Percentiles rank a stretch among this genome's conserved stretches.
These are phyloP conservation scores for Rhizopus microsporus DNA, from an alignment of 371 early-diverging fungal genomes.

Conservation along the genomic window DNA sequence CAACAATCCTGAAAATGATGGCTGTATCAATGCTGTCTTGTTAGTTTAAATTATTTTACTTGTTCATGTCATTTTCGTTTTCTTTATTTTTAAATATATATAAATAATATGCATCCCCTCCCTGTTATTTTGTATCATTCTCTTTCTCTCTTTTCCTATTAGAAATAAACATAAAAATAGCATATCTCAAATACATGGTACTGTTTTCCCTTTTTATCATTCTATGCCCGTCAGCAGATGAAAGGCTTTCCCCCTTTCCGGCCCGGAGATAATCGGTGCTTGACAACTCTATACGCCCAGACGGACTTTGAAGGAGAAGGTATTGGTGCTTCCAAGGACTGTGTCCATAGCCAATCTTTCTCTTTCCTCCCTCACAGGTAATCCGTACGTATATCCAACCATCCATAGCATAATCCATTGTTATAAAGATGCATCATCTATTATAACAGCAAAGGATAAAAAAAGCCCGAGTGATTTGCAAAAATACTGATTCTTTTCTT, in stretches of 20 bases:
- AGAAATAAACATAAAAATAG: not conserved
- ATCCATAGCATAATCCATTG: conserved; percentile 10
- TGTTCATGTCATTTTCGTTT: no score
- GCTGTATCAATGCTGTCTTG: conserved; percentile 95
- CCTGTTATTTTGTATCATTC: no score
- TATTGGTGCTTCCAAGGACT: conserved; percentile 26
- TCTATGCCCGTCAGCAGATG: no score
- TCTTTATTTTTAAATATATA: no score
- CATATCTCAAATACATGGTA: not conserved
- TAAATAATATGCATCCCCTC: no score
- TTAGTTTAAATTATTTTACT: conserved; percentile 67
- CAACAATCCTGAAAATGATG: conserved; percentile 96
- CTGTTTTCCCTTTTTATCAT: not conserved
- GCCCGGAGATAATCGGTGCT: not conserved
- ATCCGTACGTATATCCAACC: conserved; percentile 29
- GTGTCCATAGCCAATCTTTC: conserved; percentile 23
- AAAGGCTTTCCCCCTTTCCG: not conserved
- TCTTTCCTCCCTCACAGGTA: conserved; percentile 36
- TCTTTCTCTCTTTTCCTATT: not conserved
- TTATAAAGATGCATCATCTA: conserved; percentile 1
- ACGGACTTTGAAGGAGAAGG: conserved; percentile 16
- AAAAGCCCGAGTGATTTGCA: not conserved
- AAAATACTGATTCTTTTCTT: not conserved
- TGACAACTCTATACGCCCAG: not conserved
- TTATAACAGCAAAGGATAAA: not conserved